Base-by-base conservation (phyloP, 352 stramenopile genomes). In the Phytophthora sp. region DNA sequence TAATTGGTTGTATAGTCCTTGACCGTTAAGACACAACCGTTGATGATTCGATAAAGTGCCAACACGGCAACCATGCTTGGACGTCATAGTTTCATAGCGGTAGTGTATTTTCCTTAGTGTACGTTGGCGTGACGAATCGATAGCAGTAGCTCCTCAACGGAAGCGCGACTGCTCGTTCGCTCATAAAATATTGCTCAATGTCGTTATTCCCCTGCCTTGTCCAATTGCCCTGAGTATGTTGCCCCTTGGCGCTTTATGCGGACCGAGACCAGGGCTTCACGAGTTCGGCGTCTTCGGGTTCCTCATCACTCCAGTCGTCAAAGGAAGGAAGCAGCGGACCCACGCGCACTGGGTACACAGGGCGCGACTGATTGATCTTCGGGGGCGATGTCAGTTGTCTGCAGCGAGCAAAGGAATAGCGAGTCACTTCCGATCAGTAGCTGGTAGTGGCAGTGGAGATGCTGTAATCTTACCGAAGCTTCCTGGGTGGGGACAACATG, bases 151-250 rank as follows among this genome's bases (percentile, higher is more conserved):
- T 11, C 16, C 13, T n/a, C 9, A 16, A 18, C 12, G 35, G 1
- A 12, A 35, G 18, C 29, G 45, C 27, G 47, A 57, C 20, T 21
- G 29, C 41, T 51, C 33, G 23, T n/a, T 68, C 50, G 64, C 30
- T 73, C 51, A 73, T 73, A 73, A 69, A 68, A 69, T 62, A 66
- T 26, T 52, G 7, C n/a, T 36, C n/a, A n/a, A n/a, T n/a, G n/a
- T n/a, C n/a, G n/a, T n/a, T n/a, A n/a, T n/a, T n/a, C n/a, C n/a
- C n/a, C n/a, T n/a, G n/a, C n/a, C n/a, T n/a, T n/a, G n/a, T n/a
- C n/a, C n/a, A n/a, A n/a, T n/a, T n/a, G n/a, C n/a, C n/a, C n/a
- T n/a, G n/a, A n/a, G n/a, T n/a, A n/a, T n/a, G n/a, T n/a, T n/a
- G n/a, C n/a, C n/a, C n/a, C n/a, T n/a, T n/a, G n/a, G 24, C 15